A percentile compares a stretch with the other conserved stretches of the same genome.
Evolutionary conservation across 768 basidiomycete species (phyloP).

Genomic region (Xerocomellus amylosporus): DNA sequence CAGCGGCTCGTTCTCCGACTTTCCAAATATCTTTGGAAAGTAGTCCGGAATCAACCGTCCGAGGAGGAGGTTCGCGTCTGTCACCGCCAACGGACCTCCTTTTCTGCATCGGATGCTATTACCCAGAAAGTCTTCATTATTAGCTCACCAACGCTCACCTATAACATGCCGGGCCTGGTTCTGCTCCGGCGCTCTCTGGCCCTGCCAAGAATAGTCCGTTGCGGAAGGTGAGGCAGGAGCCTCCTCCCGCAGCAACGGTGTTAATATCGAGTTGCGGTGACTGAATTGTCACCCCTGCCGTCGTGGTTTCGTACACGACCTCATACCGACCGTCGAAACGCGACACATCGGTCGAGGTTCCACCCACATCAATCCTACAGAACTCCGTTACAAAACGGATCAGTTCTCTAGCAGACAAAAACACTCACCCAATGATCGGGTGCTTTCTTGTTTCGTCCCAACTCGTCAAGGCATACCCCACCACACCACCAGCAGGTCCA

Average conservation of each 20-base stretch:
- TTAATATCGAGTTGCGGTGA: constrained; percentile 94
- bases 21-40: constrained; percentile 95
- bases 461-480: constrained; percentile 86
- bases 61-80: constrained; percentile 88
- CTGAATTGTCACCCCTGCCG: constrained; percentile 90
- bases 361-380: constrained; percentile 82
- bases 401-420: not conserved
- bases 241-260: constrained; percentile 94
- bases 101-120: constrained; percentile 48
- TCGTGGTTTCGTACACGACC: constrained; percentile 92
- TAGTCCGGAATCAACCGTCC: constrained; percentile 86
- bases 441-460: constrained; percentile 72
- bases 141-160: constrained; percentile 44
- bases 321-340: constrained; percentile 90
- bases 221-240: constrained; percentile 82
- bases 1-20: constrained; percentile 79
- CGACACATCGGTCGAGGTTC: constrained; percentile 94
- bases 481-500: constrained; percentile 94
- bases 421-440: constrained; percentile 79
- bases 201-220: constrained; percentile 91
- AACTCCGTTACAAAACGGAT: not conserved
- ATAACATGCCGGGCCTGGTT: constrained; percentile 93
- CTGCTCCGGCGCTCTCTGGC: constrained; percentile 89
- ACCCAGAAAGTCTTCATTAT: not conserved
- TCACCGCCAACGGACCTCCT: constrained; percentile 87